Conservation (phyloP, 345 rosid genomes). For the Melastoma malabathricum region DNA sequence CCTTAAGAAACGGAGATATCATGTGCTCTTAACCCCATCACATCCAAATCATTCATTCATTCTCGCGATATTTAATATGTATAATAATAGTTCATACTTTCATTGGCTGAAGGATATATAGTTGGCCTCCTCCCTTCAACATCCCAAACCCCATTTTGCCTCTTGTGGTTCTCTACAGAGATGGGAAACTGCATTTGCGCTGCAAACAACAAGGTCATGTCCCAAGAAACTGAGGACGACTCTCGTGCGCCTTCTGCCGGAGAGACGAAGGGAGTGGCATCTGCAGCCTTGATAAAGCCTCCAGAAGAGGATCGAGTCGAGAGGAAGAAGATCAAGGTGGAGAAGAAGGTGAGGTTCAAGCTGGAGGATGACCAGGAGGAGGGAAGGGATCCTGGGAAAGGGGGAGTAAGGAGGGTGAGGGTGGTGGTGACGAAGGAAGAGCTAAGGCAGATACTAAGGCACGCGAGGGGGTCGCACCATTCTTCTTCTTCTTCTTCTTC, state of each 20-base stretch:
- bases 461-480: slow-evolving; percentile 10
- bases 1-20: no score
- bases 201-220: slow-evolving; percentile 6
- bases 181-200: slow-evolving; percentile 31
- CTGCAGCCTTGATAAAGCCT: background rate
- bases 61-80: no score
- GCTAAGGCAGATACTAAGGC: slow-evolving; percentile 34
- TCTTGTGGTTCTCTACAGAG: background rate
- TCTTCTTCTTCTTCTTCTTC: slow-evolving; percentile 11
- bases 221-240: slow-evolving; percentile 5
- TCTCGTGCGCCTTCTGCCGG: no score
- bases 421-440: slow-evolving; percentile 53
- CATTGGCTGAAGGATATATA: no score
- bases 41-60: no score
- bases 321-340: slow-evolving; percentile 5
- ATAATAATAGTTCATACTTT: no score
- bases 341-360: slow-evolving; percentile 18
- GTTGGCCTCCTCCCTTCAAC: no score
- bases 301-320: background rate
- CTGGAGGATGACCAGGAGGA: slow-evolving; percentile 9
- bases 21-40: no score
- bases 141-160: no score
- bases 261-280: background rate
- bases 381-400: slow-evolving; percentile 5
- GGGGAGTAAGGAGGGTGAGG: slow-evolving; percentile 35